Conservation (phyloP, 257 asterid species). For the Petrea volubilis region DNA sequence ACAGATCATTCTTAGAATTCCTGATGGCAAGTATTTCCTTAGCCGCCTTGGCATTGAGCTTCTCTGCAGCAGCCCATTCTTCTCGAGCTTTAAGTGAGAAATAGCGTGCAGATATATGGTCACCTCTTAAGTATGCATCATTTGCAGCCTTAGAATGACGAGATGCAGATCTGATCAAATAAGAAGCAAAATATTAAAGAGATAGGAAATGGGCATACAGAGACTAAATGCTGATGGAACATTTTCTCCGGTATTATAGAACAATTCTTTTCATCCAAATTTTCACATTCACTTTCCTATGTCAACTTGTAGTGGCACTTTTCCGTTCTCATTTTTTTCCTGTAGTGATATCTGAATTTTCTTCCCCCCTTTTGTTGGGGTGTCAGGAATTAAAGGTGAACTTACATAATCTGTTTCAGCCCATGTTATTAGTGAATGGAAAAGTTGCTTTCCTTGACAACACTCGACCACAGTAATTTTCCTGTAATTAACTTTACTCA, state of each 20-base stretch:
- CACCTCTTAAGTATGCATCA: slow-evolving; percentile 79
- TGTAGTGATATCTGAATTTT: neutral
- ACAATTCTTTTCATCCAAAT: neutral
- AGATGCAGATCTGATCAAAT: slow-evolving; percentile 68
- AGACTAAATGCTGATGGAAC: slow-evolving; percentile 1
- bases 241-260: neutral
- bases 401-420: neutral
- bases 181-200: slow-evolving; percentile 16
- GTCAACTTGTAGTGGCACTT: no score
- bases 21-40: slow-evolving; percentile 61
- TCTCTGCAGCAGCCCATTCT: slow-evolving; percentile 73
- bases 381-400: neutral
- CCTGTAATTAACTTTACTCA: neutral
- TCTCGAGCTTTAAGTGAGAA: slow-evolving; percentile 70
- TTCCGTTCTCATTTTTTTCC: no score
- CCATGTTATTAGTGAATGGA: neutral
- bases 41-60: slow-evolving; percentile 83
- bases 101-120: slow-evolving; percentile 62
- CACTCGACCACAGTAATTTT: neutral
- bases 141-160: slow-evolving; percentile 70
- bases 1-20: slow-evolving; percentile 63
- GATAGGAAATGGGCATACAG: neutral
- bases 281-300: neutral
- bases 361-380: neutral
- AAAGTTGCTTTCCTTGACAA: neutral